These are phyloP conservation scores for Buxus sempervirens DNA, from an alignment of 164 flowering plant species.

Conservation along the genomic window DNA sequence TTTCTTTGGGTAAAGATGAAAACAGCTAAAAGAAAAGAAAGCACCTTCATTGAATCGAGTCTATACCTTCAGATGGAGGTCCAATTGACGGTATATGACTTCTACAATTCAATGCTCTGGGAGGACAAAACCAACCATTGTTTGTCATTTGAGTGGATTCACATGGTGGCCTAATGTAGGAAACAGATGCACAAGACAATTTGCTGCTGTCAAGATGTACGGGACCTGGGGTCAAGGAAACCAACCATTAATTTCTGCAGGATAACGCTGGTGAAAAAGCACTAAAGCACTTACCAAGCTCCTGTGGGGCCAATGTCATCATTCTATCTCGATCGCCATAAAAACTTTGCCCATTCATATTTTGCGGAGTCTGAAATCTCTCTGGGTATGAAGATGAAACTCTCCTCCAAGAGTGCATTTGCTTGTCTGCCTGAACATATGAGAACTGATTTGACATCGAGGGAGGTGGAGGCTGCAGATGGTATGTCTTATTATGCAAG, in stretches of 20 bases:
- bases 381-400: constrained; percentile 37
- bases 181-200: constrained; percentile 31
- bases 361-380: constrained; percentile 36
- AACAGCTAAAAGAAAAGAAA: not conserved
- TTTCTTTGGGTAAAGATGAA: not conserved
- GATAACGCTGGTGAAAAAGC: too few relatives aligned
- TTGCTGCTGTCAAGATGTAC: constrained; percentile 36
- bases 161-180: constrained; percentile 43
- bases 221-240: constrained; percentile 32
- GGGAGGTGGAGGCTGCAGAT: constrained; percentile 65
- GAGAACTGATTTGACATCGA: constrained; percentile 76
- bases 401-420: constrained; percentile 48
- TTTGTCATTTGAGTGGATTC: constrained; percentile 40
- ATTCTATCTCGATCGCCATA: constrained; percentile 50
- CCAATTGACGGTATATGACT: constrained; percentile 35
- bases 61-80: constrained; percentile 54
- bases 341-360: constrained; percentile 35
- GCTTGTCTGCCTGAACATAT: constrained; percentile 55
- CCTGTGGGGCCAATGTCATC: constrained; percentile 43
- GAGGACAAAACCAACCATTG: constrained; percentile 57
- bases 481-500: constrained; percentile 41
- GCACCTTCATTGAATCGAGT: constrained; percentile 45
- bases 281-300: constrained; percentile 49
- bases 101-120: constrained; percentile 49
- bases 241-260: constrained; percentile 2